A percentile compares a stretch with the other conserved stretches of the same genome.
Conservation (phyloP, 192 early-diverging fungal genomes). For the Anaeromyces robustus region DNA sequence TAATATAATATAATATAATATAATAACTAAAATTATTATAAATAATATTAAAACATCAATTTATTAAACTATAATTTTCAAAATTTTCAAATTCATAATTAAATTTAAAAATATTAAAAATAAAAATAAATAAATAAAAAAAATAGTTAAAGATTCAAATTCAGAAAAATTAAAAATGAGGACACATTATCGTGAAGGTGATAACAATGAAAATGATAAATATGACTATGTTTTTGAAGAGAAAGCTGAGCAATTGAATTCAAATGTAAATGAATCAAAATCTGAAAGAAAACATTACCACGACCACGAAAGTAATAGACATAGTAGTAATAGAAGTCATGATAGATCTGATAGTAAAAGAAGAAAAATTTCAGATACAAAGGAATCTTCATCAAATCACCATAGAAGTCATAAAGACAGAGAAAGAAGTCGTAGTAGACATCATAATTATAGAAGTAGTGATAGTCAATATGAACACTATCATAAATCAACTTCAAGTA, state of each 20-base stretch:
- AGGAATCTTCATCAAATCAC: neutral
- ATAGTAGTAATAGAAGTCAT: neutral
- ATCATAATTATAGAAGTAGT: neutral
- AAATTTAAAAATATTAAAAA: conserved; percentile 3
- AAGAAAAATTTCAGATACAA: neutral
- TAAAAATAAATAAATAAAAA: neutral
- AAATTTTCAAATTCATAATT: too few relatives aligned
- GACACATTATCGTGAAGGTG: conserved; percentile 30
- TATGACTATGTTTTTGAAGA: conserved; percentile 4
- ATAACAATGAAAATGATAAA: conserved; percentile 15
- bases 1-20: too few relatives aligned
- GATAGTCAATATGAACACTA: neutral
- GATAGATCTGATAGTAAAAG: neutral
- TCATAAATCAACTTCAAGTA: neutral
- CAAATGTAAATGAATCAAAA: neutral
- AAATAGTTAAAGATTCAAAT: conserved; percentile 12
- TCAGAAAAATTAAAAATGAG: conserved; percentile 27
- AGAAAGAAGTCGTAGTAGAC: neutral
- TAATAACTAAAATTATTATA: conserved; percentile 8
- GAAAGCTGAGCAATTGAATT: neutral
- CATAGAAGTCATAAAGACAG: neutral
- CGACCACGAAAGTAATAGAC: neutral
- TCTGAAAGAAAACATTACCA: neutral
- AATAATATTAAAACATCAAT: conserved; percentile 14
- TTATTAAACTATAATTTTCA: too few relatives aligned